Evolutionary conservation across 2,329 filamentous ascomycete genomes (phyloP).

Genomic region (Penicillium rolfsii): DNA sequence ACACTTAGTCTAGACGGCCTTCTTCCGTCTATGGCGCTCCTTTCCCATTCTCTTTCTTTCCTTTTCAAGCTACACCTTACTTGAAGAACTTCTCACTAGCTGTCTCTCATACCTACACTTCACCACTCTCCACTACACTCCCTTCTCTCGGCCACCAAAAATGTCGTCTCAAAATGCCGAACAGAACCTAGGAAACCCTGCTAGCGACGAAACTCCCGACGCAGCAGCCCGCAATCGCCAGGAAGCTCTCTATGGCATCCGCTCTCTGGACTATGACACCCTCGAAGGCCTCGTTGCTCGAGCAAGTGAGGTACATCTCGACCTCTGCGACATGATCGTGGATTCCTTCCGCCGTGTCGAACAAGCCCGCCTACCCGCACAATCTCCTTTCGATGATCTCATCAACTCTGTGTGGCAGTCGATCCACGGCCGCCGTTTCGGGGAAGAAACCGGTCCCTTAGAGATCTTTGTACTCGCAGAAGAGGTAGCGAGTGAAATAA

Average conservation of each 20-base stretch:
- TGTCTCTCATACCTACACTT: neutral
- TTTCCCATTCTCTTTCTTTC: no score
- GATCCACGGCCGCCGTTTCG: neutral
- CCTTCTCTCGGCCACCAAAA: neutral
- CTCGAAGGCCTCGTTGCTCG: neutral
- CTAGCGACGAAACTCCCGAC: neutral
- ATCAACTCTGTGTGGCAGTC: neutral
- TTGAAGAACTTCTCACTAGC: neutral
- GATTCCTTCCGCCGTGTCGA: no score
- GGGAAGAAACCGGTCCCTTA: no score
- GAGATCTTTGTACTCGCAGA: neutral
- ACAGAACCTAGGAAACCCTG: neutral
- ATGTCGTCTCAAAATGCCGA: neutral
- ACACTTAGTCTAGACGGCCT: no score
- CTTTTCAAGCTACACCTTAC: neutral
- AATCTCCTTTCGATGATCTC: neutral
- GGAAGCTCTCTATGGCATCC: neutral
- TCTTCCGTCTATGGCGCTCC: no score
- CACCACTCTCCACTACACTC: neutral
- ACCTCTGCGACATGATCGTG: neutral
- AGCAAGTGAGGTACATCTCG: neutral
- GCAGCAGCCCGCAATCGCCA: neutral
- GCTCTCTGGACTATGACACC: neutral
- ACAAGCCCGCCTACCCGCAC: neutral
- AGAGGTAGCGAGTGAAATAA: neutral